Base-by-base conservation (phyloP, 441 rosid species). In the Mallotus japonicus region DNA sequence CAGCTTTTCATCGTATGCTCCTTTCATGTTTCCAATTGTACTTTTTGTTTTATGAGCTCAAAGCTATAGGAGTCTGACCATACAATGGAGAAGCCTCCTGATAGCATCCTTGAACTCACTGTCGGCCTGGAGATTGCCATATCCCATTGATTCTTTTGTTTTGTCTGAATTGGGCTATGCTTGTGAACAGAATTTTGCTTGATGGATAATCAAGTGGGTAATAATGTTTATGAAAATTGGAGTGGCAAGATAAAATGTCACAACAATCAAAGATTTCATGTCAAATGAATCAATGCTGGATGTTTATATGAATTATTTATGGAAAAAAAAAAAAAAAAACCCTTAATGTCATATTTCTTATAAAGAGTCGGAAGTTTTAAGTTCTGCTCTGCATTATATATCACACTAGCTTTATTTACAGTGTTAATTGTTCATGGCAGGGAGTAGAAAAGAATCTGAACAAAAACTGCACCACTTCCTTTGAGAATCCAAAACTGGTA, bases 391-490 rank as follows among this genome's bases (percentile, higher is more conserved):
- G 47, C 47, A 63, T 55, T 32, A 9, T n/a, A 37, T 16, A 49
- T 53, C 20, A 40, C 53, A 47, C 32, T 40, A 42, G 59, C 69
- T 56, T 28, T 51, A 61, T 65, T 79, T n/a, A 78, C 28, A 0
- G 4, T 20, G n/a, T 50, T 6, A 55, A 73, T 57, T 70, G 22
- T 73, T 69, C 55, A 56, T 82, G 75, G 63, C 90, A 95, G 99
- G 97, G 92, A 67, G 69, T 88, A 12, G 81, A 84, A 68, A 78
- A 85, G 77, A 84, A 85, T 77, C 89, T 95, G 66, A 77, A 92
- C 75, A 75, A 72, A 67, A 78, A 77, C 16, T 95, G 99, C 85
- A 88, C 84, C 75, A 66, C 71, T 20, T 69, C 82, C 72, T 77
- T 83, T 51, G 37, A 61, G 3, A 65, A 83, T 56, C 91, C 97